Base-by-base conservation (phyloP, 768 basidiomycete genomes). In the Boletus sp. region DNA sequence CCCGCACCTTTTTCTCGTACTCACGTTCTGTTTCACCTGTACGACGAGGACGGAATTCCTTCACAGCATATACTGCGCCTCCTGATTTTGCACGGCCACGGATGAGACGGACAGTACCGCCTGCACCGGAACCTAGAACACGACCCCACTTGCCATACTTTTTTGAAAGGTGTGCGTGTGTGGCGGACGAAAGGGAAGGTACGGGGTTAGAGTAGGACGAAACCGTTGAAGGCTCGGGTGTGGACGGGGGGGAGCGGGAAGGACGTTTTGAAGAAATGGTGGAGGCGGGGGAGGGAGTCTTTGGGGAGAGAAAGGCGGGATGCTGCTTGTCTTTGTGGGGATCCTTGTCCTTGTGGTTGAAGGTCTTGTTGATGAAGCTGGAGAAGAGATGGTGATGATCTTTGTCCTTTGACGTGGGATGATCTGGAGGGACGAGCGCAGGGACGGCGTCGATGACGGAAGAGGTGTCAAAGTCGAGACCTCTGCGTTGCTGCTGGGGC, bases 91-190 rank as follows among this genome's bases (percentile, higher is more conserved):
- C 75, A 70, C 80, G 83, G 57, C 85, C 89, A 76, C 94, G 95
- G 76, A 99, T 96, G 62, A 99, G 83, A 30, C 97, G 83, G 45
- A 99, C 97, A 0, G 97, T 99, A 28, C 97, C 97, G n/a, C 97
- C 97, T 7, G 96, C 97, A 30, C 97, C 97, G 30, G 89, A 91
- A 29, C 97, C 97, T 9, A 99, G 84, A 17, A 97, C 85, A 50
- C 92, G 85, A 39, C 96, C 97, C 92, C 97, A 97, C 71, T 99
- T 99, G 62, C 97, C 97, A 65, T 99, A 99, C 79, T 98, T 98
- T 78, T 98, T 98, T n/a, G 89, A 78, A 55, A 99, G 78, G 71
- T 97, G 94, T 14, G 91, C 92, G 52, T 95, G 87, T 3, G 91
- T 92, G 6, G 89, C 91, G 48, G 87, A 85, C 14, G 89, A 85